Base-by-base conservation (phyloP, 2,329 filamentous ascomycete genomes). In the Ophiosphaerella narmari region DNA sequence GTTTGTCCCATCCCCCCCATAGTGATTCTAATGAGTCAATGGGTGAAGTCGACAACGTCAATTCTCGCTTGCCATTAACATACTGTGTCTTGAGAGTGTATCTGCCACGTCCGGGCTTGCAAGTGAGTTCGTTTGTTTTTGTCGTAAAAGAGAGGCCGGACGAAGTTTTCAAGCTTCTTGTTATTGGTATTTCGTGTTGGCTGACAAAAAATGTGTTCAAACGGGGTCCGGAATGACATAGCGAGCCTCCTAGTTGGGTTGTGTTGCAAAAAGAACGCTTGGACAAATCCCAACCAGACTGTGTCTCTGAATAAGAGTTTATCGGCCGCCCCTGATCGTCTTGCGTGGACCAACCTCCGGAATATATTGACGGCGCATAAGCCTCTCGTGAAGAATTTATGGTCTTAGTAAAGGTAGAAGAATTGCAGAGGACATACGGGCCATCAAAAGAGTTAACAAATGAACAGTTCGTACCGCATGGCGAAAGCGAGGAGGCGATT, bases 401-500 rank as follows among this genome's bases (percentile, higher is more conserved):
- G 12, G 31, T 43, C 31, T 43, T 24, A 14, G 39, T 50, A 16
- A 36, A 45, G 6, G 16, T 23, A 12, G 16, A 39, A 4, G 47
- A n/a, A 4, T 40, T 16, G 14, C 47, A 50, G 21, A 45, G 34
- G 13, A 45, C 36, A 11, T 38, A 29, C 8, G 47, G 40, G 5
- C 40, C 47, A n/a, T 45, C 26, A 16, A 50, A 50, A 1, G 24
- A 2, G 7, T 37, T 36, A 6, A 31, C 31, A 18, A 46, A 50
- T n/a, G 47, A 40, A 23, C 47, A 50, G 29, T 50, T 45, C 16
- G 35, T 23, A 6, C 47, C 36, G 37, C 47, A 50, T 16, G 40
- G 36, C 18, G 35, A 35, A 7, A 16, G 35, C 26, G 43, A 45
- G 23, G 36, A 29, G 31, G 36, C 9, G 7, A 50, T 16, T 7